These are phyloP conservation scores for Epichloe amarillans DNA, from an alignment of 2,329 filamentous ascomycete genomes.

Conservation along the genomic window DNA sequence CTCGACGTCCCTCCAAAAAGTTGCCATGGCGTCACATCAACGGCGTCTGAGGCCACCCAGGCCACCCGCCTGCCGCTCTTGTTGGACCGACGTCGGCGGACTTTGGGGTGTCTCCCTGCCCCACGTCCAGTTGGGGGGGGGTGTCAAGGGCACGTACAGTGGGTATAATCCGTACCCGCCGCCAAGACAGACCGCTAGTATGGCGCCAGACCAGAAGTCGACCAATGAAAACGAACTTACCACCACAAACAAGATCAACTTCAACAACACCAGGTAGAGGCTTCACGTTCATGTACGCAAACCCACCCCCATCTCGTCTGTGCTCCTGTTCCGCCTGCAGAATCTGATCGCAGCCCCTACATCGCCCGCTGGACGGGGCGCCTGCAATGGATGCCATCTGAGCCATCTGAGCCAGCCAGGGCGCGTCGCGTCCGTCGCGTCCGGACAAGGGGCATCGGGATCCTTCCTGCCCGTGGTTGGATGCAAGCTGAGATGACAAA, in stretches of 20 bases:
- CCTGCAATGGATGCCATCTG: too few species aligned
- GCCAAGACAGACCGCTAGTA: too few species aligned
- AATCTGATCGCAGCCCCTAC: slow-evolving; percentile 6
- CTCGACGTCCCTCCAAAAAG: background rate
- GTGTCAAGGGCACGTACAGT: too few species aligned
- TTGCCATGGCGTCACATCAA: slow-evolving; percentile 8
- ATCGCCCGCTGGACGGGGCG: background rate
- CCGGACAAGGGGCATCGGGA: too few species aligned
- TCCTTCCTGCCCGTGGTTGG: too few species aligned
- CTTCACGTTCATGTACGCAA: background rate
- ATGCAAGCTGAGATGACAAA: background rate
- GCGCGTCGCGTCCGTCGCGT: too few species aligned
- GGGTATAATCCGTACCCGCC: too few species aligned
- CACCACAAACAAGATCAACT: background rate
- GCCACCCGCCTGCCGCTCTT: background rate
- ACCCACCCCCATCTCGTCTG: background rate
- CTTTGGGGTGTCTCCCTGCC: too few species aligned
- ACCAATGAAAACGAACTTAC: background rate
- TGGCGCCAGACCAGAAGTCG: too few species aligned
- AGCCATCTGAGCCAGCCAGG: too few species aligned
- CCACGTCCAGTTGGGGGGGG: too few species aligned
- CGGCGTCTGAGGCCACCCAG: background rate
- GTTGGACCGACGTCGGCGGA: background rate
- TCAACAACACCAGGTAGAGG: background rate
- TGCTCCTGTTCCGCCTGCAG: background rate